Conservation (phyloP, 2,329 filamentous ascomycete species). For the Grosmannia huntii region DNA sequence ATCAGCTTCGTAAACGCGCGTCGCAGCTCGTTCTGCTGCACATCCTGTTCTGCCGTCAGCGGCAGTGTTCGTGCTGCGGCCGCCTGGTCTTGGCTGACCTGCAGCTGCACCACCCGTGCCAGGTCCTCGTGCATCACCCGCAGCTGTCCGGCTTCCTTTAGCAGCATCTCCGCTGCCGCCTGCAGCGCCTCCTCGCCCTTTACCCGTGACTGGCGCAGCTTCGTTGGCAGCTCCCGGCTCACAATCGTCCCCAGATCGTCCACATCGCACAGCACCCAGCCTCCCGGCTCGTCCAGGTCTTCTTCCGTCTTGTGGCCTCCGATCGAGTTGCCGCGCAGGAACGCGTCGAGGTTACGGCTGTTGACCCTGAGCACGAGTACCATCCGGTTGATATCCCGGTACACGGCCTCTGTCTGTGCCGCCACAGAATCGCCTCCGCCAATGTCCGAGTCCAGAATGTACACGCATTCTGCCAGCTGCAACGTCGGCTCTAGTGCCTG, state of each 20-base stretch:
- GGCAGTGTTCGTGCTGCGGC: slow-evolving; percentile 57
- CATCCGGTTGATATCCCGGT: slow-evolving; percentile 84
- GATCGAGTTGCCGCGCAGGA: slow-evolving; percentile 53
- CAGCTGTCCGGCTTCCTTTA: slow-evolving; percentile 58
- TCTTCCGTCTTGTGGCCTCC: slow-evolving; percentile 36
- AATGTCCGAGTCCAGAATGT: slow-evolving; percentile 30
- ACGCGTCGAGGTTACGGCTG: slow-evolving; percentile 49
- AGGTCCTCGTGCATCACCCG: slow-evolving; percentile 67
- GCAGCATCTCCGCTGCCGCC: slow-evolving; percentile 51
- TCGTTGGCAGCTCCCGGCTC: slow-evolving; percentile 47
- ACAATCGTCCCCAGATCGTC: slow-evolving; percentile 53
- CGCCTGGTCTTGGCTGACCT: slow-evolving; percentile 53
- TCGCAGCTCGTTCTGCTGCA: slow-evolving; percentile 73
- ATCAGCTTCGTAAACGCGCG: slow-evolving; percentile 63
- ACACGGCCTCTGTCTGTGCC: slow-evolving; percentile 53
- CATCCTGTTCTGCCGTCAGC: slow-evolving; percentile 70
- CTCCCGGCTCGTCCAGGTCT: slow-evolving; percentile 55
- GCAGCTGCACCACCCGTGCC: slow-evolving; percentile 54
- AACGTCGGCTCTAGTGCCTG: slow-evolving; percentile 49
- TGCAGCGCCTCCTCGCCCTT: slow-evolving; percentile 57
- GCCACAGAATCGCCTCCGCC: slow-evolving; percentile 44
- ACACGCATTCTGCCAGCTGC: slow-evolving; percentile 53
- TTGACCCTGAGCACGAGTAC: slow-evolving; percentile 86
- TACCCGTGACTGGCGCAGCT: slow-evolving; percentile 56
- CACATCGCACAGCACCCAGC: slow-evolving; percentile 68